phyloP scores from a whole-genome alignment of 1,284 basidiomycete species.

The Ceratobasidium sp. region DNA sequence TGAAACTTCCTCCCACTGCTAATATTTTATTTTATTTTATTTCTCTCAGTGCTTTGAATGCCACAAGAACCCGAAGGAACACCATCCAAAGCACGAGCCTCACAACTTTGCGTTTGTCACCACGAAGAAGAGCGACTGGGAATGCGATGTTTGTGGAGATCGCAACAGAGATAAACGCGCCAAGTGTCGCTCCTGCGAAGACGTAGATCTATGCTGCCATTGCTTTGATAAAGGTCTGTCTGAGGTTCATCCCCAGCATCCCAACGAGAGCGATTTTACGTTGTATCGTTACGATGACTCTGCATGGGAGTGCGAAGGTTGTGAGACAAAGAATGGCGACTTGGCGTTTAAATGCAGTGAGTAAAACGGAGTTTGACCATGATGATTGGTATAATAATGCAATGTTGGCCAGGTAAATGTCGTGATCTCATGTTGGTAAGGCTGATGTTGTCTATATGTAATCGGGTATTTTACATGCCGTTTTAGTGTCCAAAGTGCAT shows the following conservation, averaged over 20 bases:
- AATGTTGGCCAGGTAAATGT: slow-evolving; percentile 13
- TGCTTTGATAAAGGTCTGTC: slow-evolving; percentile 29
- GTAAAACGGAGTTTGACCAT: not conserved
- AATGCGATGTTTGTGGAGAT: slow-evolving; percentile 28
- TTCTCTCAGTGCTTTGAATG: slow-evolving; percentile 28
- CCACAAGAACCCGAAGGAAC: slow-evolving; percentile 35
- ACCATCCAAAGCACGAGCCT: slow-evolving; percentile 32
- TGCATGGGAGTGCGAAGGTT: slow-evolving; percentile 35
- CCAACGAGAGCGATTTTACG: slow-evolving; percentile 18
- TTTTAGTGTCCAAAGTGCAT: slow-evolving; percentile 32
- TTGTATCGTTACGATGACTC: slow-evolving; percentile 28
- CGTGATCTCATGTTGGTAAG: slow-evolving; percentile 31
- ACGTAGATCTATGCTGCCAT: slow-evolving; percentile 29
- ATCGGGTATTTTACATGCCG: not conserved
- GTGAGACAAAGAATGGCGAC: slow-evolving; percentile 27
- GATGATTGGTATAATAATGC: not conserved
- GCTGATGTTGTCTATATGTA: not conserved
- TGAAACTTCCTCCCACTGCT: not conserved
- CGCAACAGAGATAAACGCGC: slow-evolving; percentile 19
- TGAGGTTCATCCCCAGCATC: slow-evolving; percentile 25
- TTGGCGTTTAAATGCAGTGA: slow-evolving; percentile 33
- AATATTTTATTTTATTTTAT: not conserved
- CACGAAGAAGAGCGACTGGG: slow-evolving; percentile 22
- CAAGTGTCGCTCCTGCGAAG: slow-evolving; percentile 31
- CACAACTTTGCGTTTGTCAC: slow-evolving; percentile 35